Evolutionary conservation across 306 rosid genomes (phyloP).

Genomic region (Vicia sativa): DNA sequence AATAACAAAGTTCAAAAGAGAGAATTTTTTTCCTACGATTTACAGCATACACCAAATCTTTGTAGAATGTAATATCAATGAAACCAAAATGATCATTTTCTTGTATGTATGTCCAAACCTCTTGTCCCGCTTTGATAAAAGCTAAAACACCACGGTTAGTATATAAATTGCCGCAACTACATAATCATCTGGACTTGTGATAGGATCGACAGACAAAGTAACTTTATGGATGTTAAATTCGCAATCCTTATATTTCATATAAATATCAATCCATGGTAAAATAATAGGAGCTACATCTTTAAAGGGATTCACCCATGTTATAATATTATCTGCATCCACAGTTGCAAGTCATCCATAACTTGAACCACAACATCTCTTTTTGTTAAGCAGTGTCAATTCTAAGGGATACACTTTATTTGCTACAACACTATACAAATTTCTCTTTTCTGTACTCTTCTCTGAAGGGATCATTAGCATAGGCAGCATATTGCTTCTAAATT

Average conservation of each 20-base stretch:
- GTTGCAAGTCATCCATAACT: conserved; percentile 15
- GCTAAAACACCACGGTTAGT: neutral
- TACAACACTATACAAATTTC: neutral
- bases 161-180: conserved; percentile 4
- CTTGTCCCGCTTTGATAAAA: conserved; percentile 18
- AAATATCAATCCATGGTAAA: neutral
- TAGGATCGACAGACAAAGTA: neutral
- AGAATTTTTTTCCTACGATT: neutral
- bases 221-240: neutral
- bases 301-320: conserved; percentile 4
- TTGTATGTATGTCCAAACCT: conserved; percentile 2
- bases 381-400: neutral
- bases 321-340: neutral
- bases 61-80: neutral
- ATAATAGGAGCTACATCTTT: conserved; percentile 7
- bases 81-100: neutral
- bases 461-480: conserved; percentile 25
- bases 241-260: neutral
- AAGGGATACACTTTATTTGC: neutral
- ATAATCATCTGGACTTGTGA: neutral
- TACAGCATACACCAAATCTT: neutral
- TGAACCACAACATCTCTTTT: conserved; percentile 15
- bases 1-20: neutral
- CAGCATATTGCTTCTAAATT: neutral
- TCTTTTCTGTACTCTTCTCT: neutral